Evolutionary conservation across 495 filamentous ascomycete species (phyloP).

Genomic region (Coniosporium apollinis): DNA sequence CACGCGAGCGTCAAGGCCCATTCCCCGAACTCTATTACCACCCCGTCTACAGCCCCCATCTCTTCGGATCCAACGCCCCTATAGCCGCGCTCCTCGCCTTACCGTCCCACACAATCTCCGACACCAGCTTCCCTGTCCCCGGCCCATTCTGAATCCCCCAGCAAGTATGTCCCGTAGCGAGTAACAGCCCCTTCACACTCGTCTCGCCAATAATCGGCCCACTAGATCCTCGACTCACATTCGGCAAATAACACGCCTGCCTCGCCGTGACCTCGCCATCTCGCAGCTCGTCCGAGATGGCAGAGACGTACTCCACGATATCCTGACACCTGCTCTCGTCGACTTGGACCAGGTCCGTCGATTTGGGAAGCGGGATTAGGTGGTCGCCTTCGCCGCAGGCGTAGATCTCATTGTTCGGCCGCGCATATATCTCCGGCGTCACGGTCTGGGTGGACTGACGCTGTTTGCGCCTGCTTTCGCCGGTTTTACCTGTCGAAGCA

Average conservation of each 20-base stretch:
- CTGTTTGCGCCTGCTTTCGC: conserved; percentile 26
- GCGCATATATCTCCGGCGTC: conserved; percentile 84
- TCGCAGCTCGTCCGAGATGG: conserved; percentile 58
- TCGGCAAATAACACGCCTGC: conserved; percentile 92
- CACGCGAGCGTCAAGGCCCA: neutral
- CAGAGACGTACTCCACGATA: conserved; percentile 62
- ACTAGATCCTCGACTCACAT: conserved; percentile 40
- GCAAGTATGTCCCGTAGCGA: conserved; percentile 87
- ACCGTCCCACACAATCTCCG: conserved; percentile 29
- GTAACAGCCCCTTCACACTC: conserved; percentile 53
- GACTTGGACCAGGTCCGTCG: conserved; percentile 59
- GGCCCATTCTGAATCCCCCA: conserved; percentile 98
- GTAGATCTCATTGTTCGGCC: conserved; percentile 79
- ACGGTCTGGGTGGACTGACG: conserved; percentile 39
- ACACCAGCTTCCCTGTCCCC: conserved; percentile 77
- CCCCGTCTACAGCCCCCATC: conserved; percentile 9
- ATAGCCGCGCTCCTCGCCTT: conserved; percentile 21
- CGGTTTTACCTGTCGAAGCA: conserved; percentile 19
- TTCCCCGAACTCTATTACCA: neutral
- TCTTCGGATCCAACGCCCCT: conserved; percentile 20
- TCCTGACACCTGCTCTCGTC: conserved; percentile 72
- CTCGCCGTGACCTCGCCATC: conserved; percentile 61
- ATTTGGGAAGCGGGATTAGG: conserved; percentile 53
- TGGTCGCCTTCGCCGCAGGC: conserved; percentile 84
- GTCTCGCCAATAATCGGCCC: conserved; percentile 69